phyloP scores from a whole-genome alignment of 2,329 filamentous ascomycete species.

The Alternaria sp. region DNA sequence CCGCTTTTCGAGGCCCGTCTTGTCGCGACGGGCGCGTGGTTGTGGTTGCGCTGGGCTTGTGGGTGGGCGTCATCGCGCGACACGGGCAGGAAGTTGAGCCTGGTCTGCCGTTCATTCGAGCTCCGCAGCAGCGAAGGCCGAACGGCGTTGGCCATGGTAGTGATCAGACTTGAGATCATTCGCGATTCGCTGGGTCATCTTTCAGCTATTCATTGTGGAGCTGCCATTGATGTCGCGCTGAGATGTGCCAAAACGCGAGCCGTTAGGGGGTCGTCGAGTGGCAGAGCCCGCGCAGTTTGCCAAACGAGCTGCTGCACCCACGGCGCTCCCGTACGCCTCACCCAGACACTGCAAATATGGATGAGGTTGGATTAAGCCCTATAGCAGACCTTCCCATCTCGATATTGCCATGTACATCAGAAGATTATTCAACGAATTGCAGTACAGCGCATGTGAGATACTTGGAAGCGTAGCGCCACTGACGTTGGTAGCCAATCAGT shows the following conservation, averaged over 20 bases:
- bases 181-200: constrained; percentile 37
- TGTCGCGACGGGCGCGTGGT: constrained; percentile 30
- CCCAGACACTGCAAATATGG: constrained; percentile 2
- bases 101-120: constrained; percentile 41
- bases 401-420: constrained; percentile 8
- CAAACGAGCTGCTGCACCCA: constrained; percentile 23
- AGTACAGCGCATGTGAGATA: constrained; percentile 20
- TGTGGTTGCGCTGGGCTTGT: constrained; percentile 20
- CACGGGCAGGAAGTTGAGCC: constrained; percentile 38
- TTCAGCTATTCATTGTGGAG: constrained; percentile 26
- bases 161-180: constrained; percentile 18
- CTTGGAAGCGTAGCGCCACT: constrained; percentile 25
- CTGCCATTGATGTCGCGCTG: constrained; percentile 42
- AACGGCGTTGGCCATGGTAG: constrained; percentile 35
- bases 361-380: constrained; percentile 24
- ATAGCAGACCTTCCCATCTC: constrained; percentile 11
- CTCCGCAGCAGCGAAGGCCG: constrained; percentile 36
- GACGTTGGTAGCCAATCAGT: constrained; percentile 22
- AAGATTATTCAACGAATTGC: constrained; percentile 21
- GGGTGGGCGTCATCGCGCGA: constrained; percentile 32
- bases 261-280: constrained; percentile 35
- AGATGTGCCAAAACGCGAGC: constrained; percentile 33
- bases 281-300: constrained; percentile 28
- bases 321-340: neutral
- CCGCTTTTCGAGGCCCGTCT: constrained; percentile 36